These are phyloP conservation scores for Aspergillus awamori DNA, from an alignment of 2,329 filamentous ascomycete species.

Conservation along the genomic window DNA sequence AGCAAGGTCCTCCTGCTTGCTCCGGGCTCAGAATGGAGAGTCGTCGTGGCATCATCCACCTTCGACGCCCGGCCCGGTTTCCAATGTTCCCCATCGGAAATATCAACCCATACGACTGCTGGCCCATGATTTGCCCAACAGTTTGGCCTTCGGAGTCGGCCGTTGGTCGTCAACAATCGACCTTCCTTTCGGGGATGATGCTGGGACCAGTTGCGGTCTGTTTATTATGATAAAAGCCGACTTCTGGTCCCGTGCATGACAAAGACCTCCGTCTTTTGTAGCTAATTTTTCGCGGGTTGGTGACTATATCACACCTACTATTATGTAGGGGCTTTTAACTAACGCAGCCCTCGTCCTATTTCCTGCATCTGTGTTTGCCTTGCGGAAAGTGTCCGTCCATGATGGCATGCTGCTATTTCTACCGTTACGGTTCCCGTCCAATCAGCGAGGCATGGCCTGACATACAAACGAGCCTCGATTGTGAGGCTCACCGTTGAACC, in stretches of 20 bases:
- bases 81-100: slow-evolving; percentile 13
- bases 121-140: background rate
- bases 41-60: background rate
- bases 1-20: background rate
- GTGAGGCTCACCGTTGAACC: no score
- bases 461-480: no score
- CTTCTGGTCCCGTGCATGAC: no score
- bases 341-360: no score
- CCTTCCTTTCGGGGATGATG: background rate
- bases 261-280: background rate
- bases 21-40: background rate
- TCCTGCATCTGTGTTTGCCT: no score
- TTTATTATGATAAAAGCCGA: no score
- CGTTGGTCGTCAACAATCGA: background rate
- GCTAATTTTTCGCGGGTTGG: slow-evolving; percentile 12
- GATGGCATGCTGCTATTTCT: background rate
- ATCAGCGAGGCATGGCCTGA: background rate
- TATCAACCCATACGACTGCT: slow-evolving; percentile 11
- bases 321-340: no score
- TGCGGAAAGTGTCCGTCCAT: no score
- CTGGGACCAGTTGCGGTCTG: background rate
- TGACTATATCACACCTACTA: slow-evolving; percentile 20
- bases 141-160: background rate
- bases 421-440: background rate
- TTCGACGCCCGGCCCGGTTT: background rate